Conservation (phyloP, 1,139 yeast genomes). For the Debaryomycetaceae sp. region DNA sequence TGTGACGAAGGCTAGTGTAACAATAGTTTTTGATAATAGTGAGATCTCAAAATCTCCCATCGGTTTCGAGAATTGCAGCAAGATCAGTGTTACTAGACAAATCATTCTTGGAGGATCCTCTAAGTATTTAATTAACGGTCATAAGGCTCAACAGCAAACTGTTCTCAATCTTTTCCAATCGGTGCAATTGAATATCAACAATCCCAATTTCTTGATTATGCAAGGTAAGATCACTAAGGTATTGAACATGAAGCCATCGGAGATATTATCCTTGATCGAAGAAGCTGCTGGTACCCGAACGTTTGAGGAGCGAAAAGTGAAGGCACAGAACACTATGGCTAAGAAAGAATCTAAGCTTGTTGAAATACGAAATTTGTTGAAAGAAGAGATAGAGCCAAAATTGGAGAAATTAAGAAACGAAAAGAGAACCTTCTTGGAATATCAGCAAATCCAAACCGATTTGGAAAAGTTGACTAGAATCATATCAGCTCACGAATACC, state of each 20-base stretch:
- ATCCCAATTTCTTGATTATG: constrained; percentile 96
- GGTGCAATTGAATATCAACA: constrained; percentile 91
- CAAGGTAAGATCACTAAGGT: constrained; percentile 98
- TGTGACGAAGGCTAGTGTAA: constrained; percentile 93
- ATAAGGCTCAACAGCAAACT: constrained; percentile 92
- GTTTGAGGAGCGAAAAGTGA: constrained; percentile 90
- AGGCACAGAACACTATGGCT: constrained; percentile 87
- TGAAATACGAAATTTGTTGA: constrained; percentile 68
- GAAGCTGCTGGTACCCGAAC: constrained; percentile 98
- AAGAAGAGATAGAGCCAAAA: constrained; percentile 92
- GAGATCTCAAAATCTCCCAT: constrained; percentile 79
- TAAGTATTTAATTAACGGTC: constrained; percentile 92
- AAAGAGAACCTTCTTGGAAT: constrained; percentile 79
- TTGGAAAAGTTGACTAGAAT: constrained; percentile 71
- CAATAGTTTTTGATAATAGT: constrained; percentile 86
- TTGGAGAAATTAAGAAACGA: constrained; percentile 77
- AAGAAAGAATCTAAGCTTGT: constrained; percentile 83
- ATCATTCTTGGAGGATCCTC: constrained; percentile 89
- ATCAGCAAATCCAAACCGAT: constrained; percentile 79
- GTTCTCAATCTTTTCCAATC: constrained; percentile 89
- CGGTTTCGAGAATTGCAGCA: constrained; percentile 76
- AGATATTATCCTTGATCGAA: constrained; percentile 84
- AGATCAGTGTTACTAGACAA: constrained; percentile 90
- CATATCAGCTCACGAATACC: constrained; percentile 75
- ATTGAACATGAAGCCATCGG: constrained; percentile 90